Conservation (phyloP, 2,329 filamentous ascomycete genomes). For the Ophioceras dolichostomum region DNA sequence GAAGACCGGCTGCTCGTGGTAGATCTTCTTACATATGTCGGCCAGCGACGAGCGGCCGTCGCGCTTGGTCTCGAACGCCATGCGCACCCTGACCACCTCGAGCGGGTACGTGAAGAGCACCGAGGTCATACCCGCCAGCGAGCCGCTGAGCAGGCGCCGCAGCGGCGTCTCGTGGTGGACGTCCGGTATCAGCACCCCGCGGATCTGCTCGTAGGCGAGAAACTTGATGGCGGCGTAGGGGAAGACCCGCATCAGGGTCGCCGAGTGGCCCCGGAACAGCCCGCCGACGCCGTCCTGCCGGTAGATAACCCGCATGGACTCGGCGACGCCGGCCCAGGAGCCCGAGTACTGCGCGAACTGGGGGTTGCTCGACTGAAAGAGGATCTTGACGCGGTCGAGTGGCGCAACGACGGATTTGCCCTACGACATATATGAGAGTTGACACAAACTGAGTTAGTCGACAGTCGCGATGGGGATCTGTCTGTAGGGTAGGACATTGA, state of each 20-base stretch:
- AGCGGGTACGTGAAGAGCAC: constrained; percentile 96
- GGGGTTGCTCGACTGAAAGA: constrained; percentile 92
- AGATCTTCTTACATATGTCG: constrained; percentile 78
- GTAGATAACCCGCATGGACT: constrained; percentile 77
- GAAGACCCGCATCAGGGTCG: constrained; percentile 86
- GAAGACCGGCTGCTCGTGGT: constrained; percentile 53
- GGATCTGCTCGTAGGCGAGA: constrained; percentile 92
- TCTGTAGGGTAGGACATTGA: no score
- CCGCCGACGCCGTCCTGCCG: constrained; percentile 59
- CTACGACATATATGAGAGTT: no score
- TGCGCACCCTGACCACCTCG: constrained; percentile 80
- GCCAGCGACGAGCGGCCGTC: constrained; percentile 56
- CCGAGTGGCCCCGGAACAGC: constrained; percentile 87
- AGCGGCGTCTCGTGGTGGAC: constrained; percentile 67
- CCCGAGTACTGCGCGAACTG: constrained; percentile 89
- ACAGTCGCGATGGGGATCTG: no score
- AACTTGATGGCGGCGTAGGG: constrained; percentile 98
- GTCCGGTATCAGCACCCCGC: constrained; percentile 60
- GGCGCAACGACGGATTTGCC: constrained; percentile 93
- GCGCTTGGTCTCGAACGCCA: constrained; percentile 86
- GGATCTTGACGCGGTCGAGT: constrained; percentile 94
- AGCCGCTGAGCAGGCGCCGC: constrained; percentile 62
- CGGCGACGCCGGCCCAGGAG: constrained; percentile 73
- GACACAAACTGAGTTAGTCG: no score
- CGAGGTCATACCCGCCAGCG: constrained; percentile 70